Evolutionary conservation across 2,329 filamentous ascomycete species (phyloP).

Genomic region (Teratosphaeria zuluensis): DNA sequence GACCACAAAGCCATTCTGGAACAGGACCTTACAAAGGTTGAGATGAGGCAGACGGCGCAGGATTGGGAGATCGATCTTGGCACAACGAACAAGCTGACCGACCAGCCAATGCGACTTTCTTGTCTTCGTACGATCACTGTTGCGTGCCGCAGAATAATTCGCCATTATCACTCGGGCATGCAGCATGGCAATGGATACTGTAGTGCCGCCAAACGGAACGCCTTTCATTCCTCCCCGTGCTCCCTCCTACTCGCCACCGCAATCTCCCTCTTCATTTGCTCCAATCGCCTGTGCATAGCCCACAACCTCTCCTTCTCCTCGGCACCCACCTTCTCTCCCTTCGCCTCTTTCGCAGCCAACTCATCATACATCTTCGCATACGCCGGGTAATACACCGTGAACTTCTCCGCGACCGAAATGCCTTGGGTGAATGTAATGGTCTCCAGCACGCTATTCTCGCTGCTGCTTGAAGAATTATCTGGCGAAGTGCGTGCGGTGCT

Average conservation of each 20-base stretch:
- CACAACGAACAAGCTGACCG: no score
- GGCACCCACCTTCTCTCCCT: constrained; percentile 19
- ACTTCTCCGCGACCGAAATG: constrained; percentile 39
- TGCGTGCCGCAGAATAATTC: no score
- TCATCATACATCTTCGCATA: constrained; percentile 48
- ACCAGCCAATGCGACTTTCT: no score
- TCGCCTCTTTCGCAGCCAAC: constrained; percentile 26
- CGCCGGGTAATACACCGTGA: constrained; percentile 49
- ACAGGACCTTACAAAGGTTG: no score
- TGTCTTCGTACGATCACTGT: no score
- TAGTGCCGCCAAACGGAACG: neutral
- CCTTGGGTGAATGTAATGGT: constrained; percentile 32
- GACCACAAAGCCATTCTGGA: no score
- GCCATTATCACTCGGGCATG: no score
- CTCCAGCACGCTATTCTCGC: constrained; percentile 13
- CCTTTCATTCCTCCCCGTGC: constrained; percentile 5
- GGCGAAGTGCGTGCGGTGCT: constrained; percentile 13
- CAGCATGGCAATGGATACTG: no score
- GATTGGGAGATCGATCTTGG: no score
- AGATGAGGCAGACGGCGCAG: no score
- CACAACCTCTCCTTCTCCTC: constrained; percentile 44
- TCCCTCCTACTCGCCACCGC: constrained; percentile 24
- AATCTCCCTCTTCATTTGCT: constrained; percentile 51
- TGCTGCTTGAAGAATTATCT: constrained; percentile 11
- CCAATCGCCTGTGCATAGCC: constrained; percentile 44